phyloP scores from a whole-genome alignment of 768 basidiomycete genomes.

The Boletellus emodensis region DNA sequence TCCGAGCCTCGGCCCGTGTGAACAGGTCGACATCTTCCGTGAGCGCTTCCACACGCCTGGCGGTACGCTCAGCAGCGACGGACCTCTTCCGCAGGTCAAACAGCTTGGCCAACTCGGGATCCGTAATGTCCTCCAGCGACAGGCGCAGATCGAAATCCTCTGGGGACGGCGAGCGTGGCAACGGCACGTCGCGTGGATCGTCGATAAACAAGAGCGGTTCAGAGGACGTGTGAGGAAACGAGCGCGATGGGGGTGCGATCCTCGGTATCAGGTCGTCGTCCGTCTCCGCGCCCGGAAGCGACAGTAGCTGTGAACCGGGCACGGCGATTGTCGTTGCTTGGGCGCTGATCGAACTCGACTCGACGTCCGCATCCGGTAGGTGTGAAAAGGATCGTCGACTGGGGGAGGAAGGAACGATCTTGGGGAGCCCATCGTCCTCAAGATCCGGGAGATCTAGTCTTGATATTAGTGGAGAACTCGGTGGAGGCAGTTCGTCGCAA shows the following conservation, averaged over 20 bases:
- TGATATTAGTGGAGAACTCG: slow-evolving; percentile 32
- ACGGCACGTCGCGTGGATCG: slow-evolving; percentile 35
- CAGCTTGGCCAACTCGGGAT: slow-evolving; percentile 38
- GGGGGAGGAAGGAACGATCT: slow-evolving; percentile 27
- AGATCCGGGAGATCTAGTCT: slow-evolving; percentile 30
- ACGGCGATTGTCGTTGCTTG: slow-evolving; percentile 3
- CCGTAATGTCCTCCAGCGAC: slow-evolving; percentile 28
- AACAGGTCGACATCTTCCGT: slow-evolving; percentile 37
- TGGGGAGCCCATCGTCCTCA: slow-evolving; percentile 23
- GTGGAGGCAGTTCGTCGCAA: slow-evolving; percentile 17
- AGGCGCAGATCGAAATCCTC: slow-evolving; percentile 39
- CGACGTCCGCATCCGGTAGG: slow-evolving; percentile 30
- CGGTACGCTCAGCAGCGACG: slow-evolving; percentile 31
- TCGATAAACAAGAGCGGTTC: slow-evolving; percentile 41
- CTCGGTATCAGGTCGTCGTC: slow-evolving; percentile 41
- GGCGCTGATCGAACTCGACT: slow-evolving; percentile 15
- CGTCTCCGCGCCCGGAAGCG: slow-evolving; percentile 41
- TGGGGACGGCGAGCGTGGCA: slow-evolving; percentile 42
- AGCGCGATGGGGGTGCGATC: neutral
- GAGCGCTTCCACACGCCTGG: slow-evolving; percentile 29
- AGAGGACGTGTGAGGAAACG: slow-evolving; percentile 14
- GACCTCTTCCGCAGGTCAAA: slow-evolving; percentile 39
- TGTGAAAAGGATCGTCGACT: slow-evolving; percentile 25
- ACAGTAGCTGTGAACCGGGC: slow-evolving; percentile 29
- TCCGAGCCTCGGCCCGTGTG: slow-evolving; percentile 41